A percentile compares a stretch with the other conserved stretches of the same genome.
Evolutionary conservation across 371 early-diverging fungal species (phyloP).

Genomic region (Mortierella sp.): DNA sequence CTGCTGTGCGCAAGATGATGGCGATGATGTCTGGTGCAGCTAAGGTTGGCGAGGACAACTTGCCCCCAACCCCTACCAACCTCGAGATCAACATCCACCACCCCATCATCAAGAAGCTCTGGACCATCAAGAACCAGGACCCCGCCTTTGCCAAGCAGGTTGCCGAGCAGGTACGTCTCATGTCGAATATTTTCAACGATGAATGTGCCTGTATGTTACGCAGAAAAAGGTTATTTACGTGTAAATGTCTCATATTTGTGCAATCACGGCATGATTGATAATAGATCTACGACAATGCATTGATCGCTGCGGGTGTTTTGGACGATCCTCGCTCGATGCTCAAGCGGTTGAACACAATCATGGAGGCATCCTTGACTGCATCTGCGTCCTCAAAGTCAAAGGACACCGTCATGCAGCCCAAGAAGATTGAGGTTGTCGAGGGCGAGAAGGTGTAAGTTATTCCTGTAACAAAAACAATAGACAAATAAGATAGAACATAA

Average conservation of each 20-base stretch:
- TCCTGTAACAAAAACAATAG: not conserved
- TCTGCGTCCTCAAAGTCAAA: slow-evolving; percentile 31
- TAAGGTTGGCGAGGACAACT: slow-evolving; percentile 62
- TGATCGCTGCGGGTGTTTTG: slow-evolving; percentile 83
- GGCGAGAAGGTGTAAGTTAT: slow-evolving; percentile 41
- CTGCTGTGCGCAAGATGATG: slow-evolving; percentile 80
- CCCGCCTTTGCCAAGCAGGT: slow-evolving; percentile 77
- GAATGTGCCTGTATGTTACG: no score
- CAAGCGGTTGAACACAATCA: slow-evolving; percentile 76
- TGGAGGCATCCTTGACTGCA: slow-evolving; percentile 61
- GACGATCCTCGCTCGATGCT: slow-evolving; percentile 86
- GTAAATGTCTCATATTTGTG: no score
- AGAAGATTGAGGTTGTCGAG: slow-evolving; percentile 50
- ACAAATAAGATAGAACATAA: slow-evolving; percentile 7
- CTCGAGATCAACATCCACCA: slow-evolving; percentile 93
- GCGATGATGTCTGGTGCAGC: slow-evolving; percentile 82
- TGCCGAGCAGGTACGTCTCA: slow-evolving; percentile 62
- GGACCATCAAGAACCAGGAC: slow-evolving; percentile 67
- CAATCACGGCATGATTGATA: slow-evolving; percentile 2
- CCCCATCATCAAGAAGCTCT: slow-evolving; percentile 79
- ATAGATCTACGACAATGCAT: slow-evolving; percentile 82
- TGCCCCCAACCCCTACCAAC: slow-evolving; percentile 66
- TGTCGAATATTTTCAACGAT: slow-evolving; percentile 7
- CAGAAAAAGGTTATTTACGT: no score
- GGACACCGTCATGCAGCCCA: slow-evolving; percentile 48